phyloP scores from a whole-genome alignment of 441 rosid species.

The Populus hybrid region DNA sequence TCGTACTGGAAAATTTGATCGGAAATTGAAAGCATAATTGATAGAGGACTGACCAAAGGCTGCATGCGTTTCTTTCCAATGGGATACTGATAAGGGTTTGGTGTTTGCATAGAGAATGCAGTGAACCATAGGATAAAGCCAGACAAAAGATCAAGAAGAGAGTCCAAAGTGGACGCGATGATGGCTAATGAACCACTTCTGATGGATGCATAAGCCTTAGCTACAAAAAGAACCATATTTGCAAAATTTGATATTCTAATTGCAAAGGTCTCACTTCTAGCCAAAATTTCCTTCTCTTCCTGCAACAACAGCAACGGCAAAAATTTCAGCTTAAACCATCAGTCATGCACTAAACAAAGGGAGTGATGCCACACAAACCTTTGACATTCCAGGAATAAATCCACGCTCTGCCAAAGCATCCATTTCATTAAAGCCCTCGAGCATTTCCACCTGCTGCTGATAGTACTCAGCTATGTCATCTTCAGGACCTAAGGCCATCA shows the following conservation, averaged over 20 bases:
- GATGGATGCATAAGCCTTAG: constrained; percentile 89
- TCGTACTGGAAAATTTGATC: too few species aligned
- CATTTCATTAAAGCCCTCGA: constrained; percentile 91
- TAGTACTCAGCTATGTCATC: constrained; percentile 86
- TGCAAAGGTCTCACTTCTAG: constrained; percentile 77
- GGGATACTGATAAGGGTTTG: constrained; percentile 87
- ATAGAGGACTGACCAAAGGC: constrained; percentile 66
- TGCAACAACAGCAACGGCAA: constrained; percentile 27
- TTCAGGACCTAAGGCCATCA: constrained; percentile 58
- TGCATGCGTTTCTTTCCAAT: constrained; percentile 97
- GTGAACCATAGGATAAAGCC: constrained; percentile 97
- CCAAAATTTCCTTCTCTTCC: constrained; percentile 84
- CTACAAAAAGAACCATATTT: constrained; percentile 82
- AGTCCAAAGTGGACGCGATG: constrained; percentile 83
- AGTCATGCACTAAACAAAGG: neutral
- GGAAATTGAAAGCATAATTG: too few species aligned
- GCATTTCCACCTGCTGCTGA: constrained; percentile 95
- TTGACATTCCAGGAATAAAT: constrained; percentile 79
- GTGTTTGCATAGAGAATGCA: constrained; percentile 93
- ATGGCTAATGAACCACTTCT: constrained; percentile 89
- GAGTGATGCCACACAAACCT: constrained; percentile 36
- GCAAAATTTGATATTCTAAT: constrained; percentile 85
- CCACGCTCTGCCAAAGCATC: constrained; percentile 90
- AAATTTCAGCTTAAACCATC: constrained; percentile 11
- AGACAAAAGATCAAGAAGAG: constrained; percentile 31